A percentile compares a stretch with the other conserved stretches of the same genome.
Evolutionary conservation across 495 filamentous ascomycete genomes (phyloP).

Genomic region (Stereocaulon alpinum): DNA sequence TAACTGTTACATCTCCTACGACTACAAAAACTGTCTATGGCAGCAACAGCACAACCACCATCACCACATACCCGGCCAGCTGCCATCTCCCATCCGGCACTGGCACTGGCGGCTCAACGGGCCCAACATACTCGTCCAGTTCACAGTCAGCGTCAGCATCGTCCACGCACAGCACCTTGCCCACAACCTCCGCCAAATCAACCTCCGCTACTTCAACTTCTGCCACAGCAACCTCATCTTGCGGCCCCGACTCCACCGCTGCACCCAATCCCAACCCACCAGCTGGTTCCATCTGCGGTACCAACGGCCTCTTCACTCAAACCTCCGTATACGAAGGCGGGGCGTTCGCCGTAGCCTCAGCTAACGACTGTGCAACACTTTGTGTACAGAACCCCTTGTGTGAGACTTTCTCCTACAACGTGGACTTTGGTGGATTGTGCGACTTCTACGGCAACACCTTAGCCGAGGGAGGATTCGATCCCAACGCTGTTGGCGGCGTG

Average conservation of each 20-base stretch:
- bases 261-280: not conserved
- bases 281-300: not conserved
- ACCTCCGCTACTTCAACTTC: not conserved
- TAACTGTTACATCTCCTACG: not conserved
- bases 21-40: not conserved
- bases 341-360: not conserved
- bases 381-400: not conserved
- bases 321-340: not conserved
- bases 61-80: not conserved
- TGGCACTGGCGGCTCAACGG: not conserved
- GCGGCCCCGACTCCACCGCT: not conserved
- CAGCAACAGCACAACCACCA: not conserved
- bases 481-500: not conserved
- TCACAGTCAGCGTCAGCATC: not conserved
- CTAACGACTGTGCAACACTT: not conserved
- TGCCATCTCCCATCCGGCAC: not conserved
- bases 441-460: not conserved
- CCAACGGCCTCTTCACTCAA: not conserved
- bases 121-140: not conserved
- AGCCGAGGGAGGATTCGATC: not conserved
- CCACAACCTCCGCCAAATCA: not conserved
- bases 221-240: not conserved
- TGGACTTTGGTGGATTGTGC: not conserved
- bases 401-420: slow-evolving; percentile 1
- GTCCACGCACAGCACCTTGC: not conserved